Percentiles rank a stretch among this genome's conserved stretches.
Evolutionary conservation across 2,329 filamentous ascomycete genomes (phyloP).

Genomic region (Sarocladium oryzae): DNA sequence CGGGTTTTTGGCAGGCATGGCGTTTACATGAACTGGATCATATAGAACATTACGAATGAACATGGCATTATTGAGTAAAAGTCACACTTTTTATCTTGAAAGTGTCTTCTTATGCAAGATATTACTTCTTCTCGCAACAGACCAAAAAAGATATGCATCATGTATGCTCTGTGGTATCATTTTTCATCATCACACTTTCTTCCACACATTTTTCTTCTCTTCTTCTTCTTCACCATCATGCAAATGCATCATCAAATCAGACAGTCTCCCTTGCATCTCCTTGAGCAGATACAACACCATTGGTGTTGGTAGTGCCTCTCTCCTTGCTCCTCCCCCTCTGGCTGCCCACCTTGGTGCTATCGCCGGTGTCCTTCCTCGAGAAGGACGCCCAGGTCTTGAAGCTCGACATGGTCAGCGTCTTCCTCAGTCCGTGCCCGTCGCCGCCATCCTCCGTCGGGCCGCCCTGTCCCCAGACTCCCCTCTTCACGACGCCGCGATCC

Average conservation of each 20-base stretch:
- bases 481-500: slow-evolving; percentile 42
- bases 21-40: no score
- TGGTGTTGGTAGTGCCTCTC: not conserved
- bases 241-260: not conserved
- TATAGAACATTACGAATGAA: no score
- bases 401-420: slow-evolving; percentile 46
- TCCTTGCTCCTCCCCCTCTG: not conserved
- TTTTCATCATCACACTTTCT: not conserved
- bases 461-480: slow-evolving; percentile 47
- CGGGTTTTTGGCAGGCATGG: no score
- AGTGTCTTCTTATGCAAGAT: not conserved
- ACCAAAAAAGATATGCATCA: not conserved
- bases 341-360: slow-evolving; percentile 13
- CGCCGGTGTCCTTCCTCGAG: slow-evolving; percentile 34
- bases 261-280: slow-evolving; percentile 3
- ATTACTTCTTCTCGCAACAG: not conserved
- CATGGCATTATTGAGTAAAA: no score
- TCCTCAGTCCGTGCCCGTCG: slow-evolving; percentile 37
- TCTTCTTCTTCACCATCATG: no score
- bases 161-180: not conserved
- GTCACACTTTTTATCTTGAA: not conserved
- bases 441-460: slow-evolving; percentile 24
- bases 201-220: no score
- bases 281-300: not conserved
- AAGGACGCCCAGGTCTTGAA: slow-evolving; percentile 41